A percentile compares a stretch with the other conserved stretches of the same genome.
These are phyloP conservation scores for Scenedesmus sp. DNA, from an alignment of 163 green algal species.

Conservation along the genomic window DNA sequence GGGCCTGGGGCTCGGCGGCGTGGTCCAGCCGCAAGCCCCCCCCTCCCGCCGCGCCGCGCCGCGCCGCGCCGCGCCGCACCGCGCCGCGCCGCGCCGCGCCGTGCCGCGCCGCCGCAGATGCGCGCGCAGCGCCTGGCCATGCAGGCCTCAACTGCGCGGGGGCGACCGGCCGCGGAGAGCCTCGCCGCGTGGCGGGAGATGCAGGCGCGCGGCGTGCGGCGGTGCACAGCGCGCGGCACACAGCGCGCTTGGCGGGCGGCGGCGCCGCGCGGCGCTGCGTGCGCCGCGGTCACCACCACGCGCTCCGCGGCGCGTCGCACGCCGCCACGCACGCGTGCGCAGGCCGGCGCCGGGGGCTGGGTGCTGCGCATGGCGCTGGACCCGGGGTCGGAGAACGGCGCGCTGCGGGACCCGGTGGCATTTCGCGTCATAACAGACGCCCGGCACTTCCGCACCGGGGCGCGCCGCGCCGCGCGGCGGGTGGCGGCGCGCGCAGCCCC, in stretches of 20 bases:
- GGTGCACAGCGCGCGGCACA: too few relatives aligned
- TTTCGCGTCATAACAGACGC: constrained; percentile 28
- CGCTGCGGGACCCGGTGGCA: constrained; percentile 36
- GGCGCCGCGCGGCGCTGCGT: too few relatives aligned
- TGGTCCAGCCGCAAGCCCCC: too few relatives aligned
- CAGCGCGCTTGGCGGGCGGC: too few relatives aligned
- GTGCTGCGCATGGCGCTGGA: constrained; percentile 27
- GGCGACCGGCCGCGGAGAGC: not conserved
- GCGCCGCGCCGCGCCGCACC: not conserved
- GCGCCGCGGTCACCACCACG: too few relatives aligned
- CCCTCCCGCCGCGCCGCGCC: not conserved
- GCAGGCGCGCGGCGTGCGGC: constrained; percentile 2
- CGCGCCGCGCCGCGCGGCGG: too few relatives aligned
- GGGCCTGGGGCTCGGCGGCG: too few relatives aligned
- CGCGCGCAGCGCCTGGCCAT: constrained; percentile 12
- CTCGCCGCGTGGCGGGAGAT: constrained; percentile 37
- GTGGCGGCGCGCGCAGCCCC: too few relatives aligned
- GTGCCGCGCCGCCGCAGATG: constrained; percentile 5
- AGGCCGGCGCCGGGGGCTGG: not conserved
- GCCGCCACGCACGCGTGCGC: too few relatives aligned
- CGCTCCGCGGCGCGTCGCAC: too few relatives aligned
- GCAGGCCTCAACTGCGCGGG: not conserved
- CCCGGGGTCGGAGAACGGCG: constrained; percentile 9
- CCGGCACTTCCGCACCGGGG: not conserved
- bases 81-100: not conserved